Percentiles rank a stretch among this genome's conserved stretches.
Evolutionary conservation across 257 asterid genomes (phyloP).

Genomic region (Henckelia pumila): DNA sequence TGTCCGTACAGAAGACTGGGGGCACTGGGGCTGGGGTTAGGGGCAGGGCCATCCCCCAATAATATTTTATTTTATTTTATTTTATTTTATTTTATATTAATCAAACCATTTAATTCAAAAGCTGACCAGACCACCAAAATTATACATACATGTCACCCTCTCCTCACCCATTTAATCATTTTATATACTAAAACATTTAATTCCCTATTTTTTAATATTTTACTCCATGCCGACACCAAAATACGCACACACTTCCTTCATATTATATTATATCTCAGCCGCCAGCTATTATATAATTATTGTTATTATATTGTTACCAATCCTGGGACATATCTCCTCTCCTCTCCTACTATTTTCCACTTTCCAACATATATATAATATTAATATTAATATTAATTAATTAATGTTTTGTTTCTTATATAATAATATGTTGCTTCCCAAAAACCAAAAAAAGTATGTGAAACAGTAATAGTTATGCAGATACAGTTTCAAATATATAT

Average conservation of each 20-base stretch:
- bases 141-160: not conserved
- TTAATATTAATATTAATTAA: too few relatives aligned
- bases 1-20: constrained; percentile 20
- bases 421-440: too few relatives aligned
- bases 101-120: not conserved
- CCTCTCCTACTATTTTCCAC: too few relatives aligned
- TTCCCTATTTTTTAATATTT: too few relatives aligned
- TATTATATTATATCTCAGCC: not conserved
- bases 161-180: not conserved
- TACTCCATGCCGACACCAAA: not conserved
- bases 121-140: too few relatives aligned
- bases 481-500: too few relatives aligned
- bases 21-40: too few relatives aligned
- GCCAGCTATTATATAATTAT: not conserved
- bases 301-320: not conserved
- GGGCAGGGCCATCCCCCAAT: not conserved
- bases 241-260: not conserved
- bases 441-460: too few relatives aligned
- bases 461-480: too few relatives aligned
- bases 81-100: not conserved
- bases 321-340: not conserved
- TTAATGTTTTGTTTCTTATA: too few relatives aligned
- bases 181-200: too few relatives aligned
- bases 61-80: not conserved
- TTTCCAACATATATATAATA: too few relatives aligned